phyloP scores from a whole-genome alignment of 495 filamentous ascomycete species.

The Endocarpon pusillum region DNA sequence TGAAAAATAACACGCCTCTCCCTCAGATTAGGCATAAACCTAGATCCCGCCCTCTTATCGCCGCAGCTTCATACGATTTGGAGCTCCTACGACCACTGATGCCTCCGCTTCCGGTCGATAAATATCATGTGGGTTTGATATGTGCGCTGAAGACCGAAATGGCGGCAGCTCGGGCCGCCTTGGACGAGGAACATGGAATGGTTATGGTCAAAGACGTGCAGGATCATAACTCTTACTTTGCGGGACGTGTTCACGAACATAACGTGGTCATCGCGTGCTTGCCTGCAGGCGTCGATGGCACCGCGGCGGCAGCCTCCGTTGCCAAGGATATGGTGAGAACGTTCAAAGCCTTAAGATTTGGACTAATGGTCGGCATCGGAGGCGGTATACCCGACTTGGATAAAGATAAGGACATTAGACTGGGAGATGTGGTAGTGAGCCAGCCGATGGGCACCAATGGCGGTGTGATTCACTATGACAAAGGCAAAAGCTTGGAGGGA shows the following conservation, averaged over 20 bases:
- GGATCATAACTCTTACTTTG: constrained; percentile 17
- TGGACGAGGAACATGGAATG: constrained; percentile 16
- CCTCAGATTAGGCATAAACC: too few species aligned
- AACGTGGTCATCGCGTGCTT: constrained; percentile 19
- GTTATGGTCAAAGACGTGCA: constrained; percentile 2
- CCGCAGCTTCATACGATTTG: too few species aligned
- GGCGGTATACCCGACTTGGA: constrained; percentile 23
- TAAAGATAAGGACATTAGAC: constrained; percentile 18
- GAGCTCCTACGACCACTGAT: too few species aligned
- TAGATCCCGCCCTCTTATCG: too few species aligned
- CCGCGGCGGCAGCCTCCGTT: neutral
- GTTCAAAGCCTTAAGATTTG: constrained; percentile 12
- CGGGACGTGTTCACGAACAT: constrained; percentile 20
- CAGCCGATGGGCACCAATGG: constrained; percentile 8
- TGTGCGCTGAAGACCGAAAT: constrained; percentile 20
- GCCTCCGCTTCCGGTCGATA: too few species aligned
- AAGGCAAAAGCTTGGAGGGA: constrained; percentile 7
- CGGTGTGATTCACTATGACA: constrained; percentile 13
- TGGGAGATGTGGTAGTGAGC: constrained; percentile 25
- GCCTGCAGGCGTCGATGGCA: neutral
- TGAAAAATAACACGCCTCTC: too few species aligned
- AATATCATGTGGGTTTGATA: constrained; percentile 23
- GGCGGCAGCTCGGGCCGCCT: constrained; percentile 17
- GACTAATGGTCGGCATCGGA: constrained; percentile 29
- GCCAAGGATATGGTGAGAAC: neutral